phyloP scores from a whole-genome alignment of 805 yeast species.

The Nakazawaea populi region DNA sequence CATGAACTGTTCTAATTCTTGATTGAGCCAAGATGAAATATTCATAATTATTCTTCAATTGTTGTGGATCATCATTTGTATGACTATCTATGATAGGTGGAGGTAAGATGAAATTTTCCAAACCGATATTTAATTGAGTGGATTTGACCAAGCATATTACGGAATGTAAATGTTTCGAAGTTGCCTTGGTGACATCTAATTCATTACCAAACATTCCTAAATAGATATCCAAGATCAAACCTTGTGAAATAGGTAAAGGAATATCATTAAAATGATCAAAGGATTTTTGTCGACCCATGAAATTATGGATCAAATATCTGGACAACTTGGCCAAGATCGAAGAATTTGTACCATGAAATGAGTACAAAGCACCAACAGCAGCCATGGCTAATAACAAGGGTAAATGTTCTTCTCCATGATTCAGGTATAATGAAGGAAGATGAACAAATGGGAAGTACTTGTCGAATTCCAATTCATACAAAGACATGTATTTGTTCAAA shows the following conservation, averaged over 20 bases:
- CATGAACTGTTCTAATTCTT: conserved; percentile 47
- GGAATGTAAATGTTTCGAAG: conserved; percentile 47
- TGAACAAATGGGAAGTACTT: conserved; percentile 83
- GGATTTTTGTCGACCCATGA: conserved; percentile 46
- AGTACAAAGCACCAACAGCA: conserved; percentile 83
- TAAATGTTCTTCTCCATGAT: conserved; percentile 39
- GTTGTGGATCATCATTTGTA: conserved; percentile 18
- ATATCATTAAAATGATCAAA: conserved; percentile 46
- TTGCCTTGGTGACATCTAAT: conserved; percentile 40
- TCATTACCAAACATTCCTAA: conserved; percentile 53
- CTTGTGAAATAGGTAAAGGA: conserved; percentile 51
- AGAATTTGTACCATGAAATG: conserved; percentile 75
- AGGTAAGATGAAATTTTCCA: conserved; percentile 39
- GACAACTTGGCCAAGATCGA: conserved; percentile 63
- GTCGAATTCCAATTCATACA: conserved; percentile 74
- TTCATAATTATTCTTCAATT: conserved; percentile 37
- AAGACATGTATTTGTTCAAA: conserved; percentile 66
- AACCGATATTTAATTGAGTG: conserved; percentile 44
- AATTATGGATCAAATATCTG: conserved; percentile 59
- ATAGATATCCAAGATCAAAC: conserved; percentile 49
- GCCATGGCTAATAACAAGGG: conserved; percentile 78
- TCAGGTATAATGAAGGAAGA: conserved; percentile 48
- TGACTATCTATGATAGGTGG: conserved; percentile 26
- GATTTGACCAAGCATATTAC: conserved; percentile 49
- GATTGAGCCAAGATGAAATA: conserved; percentile 51